Base-by-base conservation (phyloP, 2,329 filamentous ascomycete genomes). In the Colletotrichum endophyticum region DNA sequence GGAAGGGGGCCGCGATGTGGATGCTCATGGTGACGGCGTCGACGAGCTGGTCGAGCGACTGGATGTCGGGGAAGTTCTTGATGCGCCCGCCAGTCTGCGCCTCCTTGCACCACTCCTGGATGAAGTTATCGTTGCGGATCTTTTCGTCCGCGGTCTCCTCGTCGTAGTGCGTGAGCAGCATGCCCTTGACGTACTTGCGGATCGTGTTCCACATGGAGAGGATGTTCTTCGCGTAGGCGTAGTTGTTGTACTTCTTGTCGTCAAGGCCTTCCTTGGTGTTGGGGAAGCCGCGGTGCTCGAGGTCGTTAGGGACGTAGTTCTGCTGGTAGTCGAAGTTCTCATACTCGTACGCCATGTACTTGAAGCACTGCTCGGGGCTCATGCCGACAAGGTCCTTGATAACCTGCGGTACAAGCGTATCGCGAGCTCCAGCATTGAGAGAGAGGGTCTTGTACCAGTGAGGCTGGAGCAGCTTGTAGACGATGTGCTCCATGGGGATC, bases 11-110 rank as follows among this genome's bases (percentile, higher is more conserved):
- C 8, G 88, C 88, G 64, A 89, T 87, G 80, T 90, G 88, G 75
- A 90, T 89, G 81, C 87, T 88, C 88, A 90, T 89, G 27, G 87
- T 89, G 30, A 89, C 80, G 6, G 85, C 87, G 78, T 90, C 86
- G 53, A 84, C 80, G 1, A 90, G 82, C 25, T 84, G 80, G 15
- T 86, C 84, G 15, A 88, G 66, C 0, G 86, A 87, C 32, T 79
- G 81, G 76, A 89, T 85, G 3, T 78, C 80, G 1, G 88, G 87
- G 80, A 89, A 89, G 1, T 81, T 83, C 49, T 82, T 80, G 78
- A 89, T 84, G 63, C 82, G 82, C 8, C 82, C 88, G 12, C 82
- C 82, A 4, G 79, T 83, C 56, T 84, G 84, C 75, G 88, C 82
- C 78, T 89, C 87, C 0, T 78, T 75, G 61, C 79, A 83, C 87